These are phyloP conservation scores for Neofusicoccum kwambonambiense DNA, from an alignment of 2,329 filamentous ascomycete species.

Conservation along the genomic window DNA sequence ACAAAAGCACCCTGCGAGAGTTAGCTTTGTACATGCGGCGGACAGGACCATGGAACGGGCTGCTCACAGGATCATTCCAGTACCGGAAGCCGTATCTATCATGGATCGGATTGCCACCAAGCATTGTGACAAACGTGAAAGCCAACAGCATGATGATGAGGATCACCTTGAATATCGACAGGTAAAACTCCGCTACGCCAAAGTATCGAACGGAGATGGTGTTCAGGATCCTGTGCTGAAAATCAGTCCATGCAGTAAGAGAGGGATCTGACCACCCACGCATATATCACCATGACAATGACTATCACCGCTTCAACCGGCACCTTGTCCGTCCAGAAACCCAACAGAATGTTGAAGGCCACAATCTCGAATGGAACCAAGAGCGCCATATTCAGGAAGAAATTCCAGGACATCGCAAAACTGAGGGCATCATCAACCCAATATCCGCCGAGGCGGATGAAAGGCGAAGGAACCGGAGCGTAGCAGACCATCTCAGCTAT, in stretches of 20 bases:
- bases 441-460: slow-evolving; percentile 8
- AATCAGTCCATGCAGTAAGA: too few relatives aligned
- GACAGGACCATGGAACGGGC: too few relatives aligned
- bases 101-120: slow-evolving; percentile 45
- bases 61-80: slow-evolving; percentile 36
- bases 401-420: slow-evolving; percentile 24
- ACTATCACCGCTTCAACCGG: slow-evolving; percentile 10
- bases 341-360: slow-evolving; percentile 36
- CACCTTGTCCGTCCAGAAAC: slow-evolving; percentile 41
- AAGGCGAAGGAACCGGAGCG: slow-evolving; percentile 8
- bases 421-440: slow-evolving; percentile 20
- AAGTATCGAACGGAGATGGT: slow-evolving; percentile 54
- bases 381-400: slow-evolving; percentile 33
- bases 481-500: slow-evolving; percentile 13
- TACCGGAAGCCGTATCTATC: slow-evolving; percentile 46
- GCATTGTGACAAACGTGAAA: slow-evolving; percentile 49
- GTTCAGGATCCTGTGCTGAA: slow-evolving; percentile 33
- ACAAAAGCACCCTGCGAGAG: slow-evolving; percentile 30
- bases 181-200: slow-evolving; percentile 47
- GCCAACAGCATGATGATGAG: slow-evolving; percentile 46
- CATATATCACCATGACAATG: slow-evolving; percentile 6
- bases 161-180: slow-evolving; percentile 47
- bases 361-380: slow-evolving; percentile 47
- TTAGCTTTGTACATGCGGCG: not conserved
- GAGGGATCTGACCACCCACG: not conserved